phyloP scores from a whole-genome alignment of 2,329 filamentous ascomycete species.

The Trichophyton mentagrophytes region DNA sequence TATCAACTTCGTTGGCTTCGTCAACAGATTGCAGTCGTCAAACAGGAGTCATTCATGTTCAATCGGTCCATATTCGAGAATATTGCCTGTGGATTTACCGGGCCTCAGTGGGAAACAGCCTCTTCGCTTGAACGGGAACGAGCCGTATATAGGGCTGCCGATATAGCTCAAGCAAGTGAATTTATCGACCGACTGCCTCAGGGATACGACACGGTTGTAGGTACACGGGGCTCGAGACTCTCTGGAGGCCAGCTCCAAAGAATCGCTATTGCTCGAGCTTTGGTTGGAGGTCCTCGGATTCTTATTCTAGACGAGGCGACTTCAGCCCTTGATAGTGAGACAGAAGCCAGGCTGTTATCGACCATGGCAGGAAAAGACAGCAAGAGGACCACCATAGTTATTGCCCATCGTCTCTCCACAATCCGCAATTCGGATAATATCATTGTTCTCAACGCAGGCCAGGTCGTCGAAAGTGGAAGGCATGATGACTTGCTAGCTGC shows the following conservation, averaged over 20 bases:
- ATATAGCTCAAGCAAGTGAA: slow-evolving; percentile 45
- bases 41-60: slow-evolving; percentile 76
- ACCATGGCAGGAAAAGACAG: slow-evolving; percentile 14
- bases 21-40: slow-evolving; percentile 71
- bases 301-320: slow-evolving; percentile 36
- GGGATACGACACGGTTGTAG: slow-evolving; percentile 37
- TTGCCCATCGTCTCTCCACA: slow-evolving; percentile 21
- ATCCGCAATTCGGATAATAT: slow-evolving; percentile 21
- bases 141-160: slow-evolving; percentile 30
- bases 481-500: slow-evolving; percentile 17
- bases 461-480: slow-evolving; percentile 18
- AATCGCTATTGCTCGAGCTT: slow-evolving; percentile 70
- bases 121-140: slow-evolving; percentile 38
- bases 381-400: slow-evolving; percentile 17
- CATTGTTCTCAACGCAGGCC: slow-evolving; percentile 19
- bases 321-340: slow-evolving; percentile 18
- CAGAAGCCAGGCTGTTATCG: slow-evolving; percentile 17
- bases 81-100: slow-evolving; percentile 45
- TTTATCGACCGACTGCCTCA: slow-evolving; percentile 45
- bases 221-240: slow-evolving; percentile 42
- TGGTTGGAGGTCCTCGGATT: slow-evolving; percentile 71
- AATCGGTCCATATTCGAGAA: slow-evolving; percentile 71
- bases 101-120: slow-evolving; percentile 39
- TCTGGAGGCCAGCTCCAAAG: slow-evolving; percentile 33
- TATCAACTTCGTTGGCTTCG: slow-evolving; percentile 31